Conservation (phyloP, 306 rosid species). For the Glycine tomentella region DNA sequence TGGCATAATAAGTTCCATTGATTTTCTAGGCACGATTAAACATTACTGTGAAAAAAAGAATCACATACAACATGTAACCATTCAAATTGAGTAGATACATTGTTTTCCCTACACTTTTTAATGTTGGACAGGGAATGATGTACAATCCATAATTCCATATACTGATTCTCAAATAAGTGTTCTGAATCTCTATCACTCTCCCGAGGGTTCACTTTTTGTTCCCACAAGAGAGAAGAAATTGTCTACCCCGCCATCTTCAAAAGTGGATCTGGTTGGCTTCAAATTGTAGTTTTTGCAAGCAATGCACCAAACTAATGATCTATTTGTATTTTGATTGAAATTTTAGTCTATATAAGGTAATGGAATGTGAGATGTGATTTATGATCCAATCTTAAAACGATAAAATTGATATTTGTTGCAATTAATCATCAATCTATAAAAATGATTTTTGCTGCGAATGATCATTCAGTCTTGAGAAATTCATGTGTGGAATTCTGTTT, state of each 20-base stretch:
- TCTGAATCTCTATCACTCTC: not conserved
- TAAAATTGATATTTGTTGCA: not conserved
- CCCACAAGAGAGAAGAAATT: not conserved
- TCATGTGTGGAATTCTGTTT: conserved; percentile 27
- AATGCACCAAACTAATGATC: conserved; percentile 8
- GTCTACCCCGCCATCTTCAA: not conserved
- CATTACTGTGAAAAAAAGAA: conserved; percentile 63
- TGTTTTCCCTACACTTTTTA: conserved; percentile 1
- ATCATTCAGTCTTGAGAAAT: conserved; percentile 23
- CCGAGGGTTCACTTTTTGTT: not conserved
- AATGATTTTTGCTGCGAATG: no score
- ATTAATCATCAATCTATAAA: not conserved
- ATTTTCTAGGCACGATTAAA: conserved; percentile 60
- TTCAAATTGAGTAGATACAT: conserved; percentile 71
- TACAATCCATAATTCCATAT: not conserved
- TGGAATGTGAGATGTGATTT: conserved; percentile 2
- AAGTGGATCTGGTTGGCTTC: not conserved
- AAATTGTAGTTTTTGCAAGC: not conserved
- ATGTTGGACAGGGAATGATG: not conserved
- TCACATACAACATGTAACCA: conserved; percentile 76
- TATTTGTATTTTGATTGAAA: not conserved
- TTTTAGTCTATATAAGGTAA: not conserved
- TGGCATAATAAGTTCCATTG: conserved; percentile 55
- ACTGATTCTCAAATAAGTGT: not conserved
- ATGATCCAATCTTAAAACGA: not conserved